Evolutionary conservation across 176 grass and related monocot genomes (phyloP).

Genomic region (Bolboschoenus planiculmis): DNA sequence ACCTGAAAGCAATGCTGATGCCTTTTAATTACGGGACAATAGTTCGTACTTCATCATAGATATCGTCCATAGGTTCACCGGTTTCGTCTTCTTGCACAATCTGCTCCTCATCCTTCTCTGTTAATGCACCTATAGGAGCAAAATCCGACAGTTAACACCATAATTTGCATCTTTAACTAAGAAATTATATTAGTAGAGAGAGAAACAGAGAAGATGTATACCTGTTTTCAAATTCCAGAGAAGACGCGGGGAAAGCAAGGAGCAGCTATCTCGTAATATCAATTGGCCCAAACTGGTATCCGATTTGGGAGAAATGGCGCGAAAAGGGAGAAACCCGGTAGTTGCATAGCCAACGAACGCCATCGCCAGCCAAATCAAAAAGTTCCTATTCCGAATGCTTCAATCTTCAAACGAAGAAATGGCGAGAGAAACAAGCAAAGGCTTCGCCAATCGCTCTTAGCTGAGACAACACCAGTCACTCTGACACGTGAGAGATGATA

Average conservation of each 20-base stretch:
- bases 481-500: not conserved
- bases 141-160: not conserved
- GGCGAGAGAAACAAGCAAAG: not conserved
- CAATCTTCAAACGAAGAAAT: not conserved
- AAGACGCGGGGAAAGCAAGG: not conserved
- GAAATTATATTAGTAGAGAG: not conserved
- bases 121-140: not conserved
- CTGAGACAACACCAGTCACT: not conserved
- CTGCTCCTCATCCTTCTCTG: not conserved
- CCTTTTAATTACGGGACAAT: not conserved
- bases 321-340: constrained; percentile 4
- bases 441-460: not conserved
- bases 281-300: not conserved
- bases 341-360: not conserved
- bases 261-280: not conserved
- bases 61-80: not conserved
- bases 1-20: not conserved
- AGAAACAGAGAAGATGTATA: not conserved
- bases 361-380: not conserved
- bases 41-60: constrained; percentile 16
- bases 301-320: not conserved
- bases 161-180: not conserved
- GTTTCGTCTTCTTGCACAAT: not conserved
- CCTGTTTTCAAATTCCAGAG: not conserved
- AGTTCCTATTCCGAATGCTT: not conserved